phyloP scores from a whole-genome alignment of 345 rosid species.

The Aquilaria sinensis region DNA sequence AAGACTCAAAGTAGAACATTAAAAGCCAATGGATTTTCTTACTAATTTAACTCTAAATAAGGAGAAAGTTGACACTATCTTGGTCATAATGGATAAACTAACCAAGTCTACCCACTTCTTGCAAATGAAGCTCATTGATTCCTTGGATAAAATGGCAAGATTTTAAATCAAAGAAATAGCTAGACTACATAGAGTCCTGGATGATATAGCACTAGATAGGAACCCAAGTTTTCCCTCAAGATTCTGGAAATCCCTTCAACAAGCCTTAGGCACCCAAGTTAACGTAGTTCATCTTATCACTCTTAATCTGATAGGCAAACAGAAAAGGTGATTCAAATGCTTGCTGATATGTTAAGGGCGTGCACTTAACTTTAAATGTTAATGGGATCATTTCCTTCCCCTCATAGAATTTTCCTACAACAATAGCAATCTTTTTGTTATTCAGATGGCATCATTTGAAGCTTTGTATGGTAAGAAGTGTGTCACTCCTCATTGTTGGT shows the following conservation, averaged over 20 bases:
- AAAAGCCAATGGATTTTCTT: too few species aligned
- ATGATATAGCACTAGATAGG: not conserved
- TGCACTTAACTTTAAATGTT: not conserved
- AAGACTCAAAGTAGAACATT: too few species aligned
- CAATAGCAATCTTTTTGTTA: not conserved
- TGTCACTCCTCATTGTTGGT: not conserved
- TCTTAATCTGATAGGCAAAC: slow-evolving; percentile 1
- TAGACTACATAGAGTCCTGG: not conserved
- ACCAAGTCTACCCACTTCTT: slow-evolving; percentile 10
- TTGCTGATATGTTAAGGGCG: not conserved
- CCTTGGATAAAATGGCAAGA: not conserved
- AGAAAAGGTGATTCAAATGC: not conserved
- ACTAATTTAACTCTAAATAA: not conserved
- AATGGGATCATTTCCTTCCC: not conserved
- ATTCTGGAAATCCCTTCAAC: not conserved
- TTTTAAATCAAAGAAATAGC: slow-evolving; percentile 5
- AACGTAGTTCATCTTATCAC: not conserved
- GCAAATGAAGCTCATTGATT: not conserved
- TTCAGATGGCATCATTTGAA: slow-evolving; percentile 8
- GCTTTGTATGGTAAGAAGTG: slow-evolving; percentile 7
- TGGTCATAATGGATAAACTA: slow-evolving; percentile 4
- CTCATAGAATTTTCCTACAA: slow-evolving; percentile 9
- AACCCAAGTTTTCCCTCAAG: slow-evolving; percentile 1
- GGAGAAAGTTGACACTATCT: not conserved
- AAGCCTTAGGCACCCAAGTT: not conserved